These are phyloP conservation scores for Pyricularia sp. DNA, from an alignment of 2,329 filamentous ascomycete species.

Conservation along the genomic window DNA sequence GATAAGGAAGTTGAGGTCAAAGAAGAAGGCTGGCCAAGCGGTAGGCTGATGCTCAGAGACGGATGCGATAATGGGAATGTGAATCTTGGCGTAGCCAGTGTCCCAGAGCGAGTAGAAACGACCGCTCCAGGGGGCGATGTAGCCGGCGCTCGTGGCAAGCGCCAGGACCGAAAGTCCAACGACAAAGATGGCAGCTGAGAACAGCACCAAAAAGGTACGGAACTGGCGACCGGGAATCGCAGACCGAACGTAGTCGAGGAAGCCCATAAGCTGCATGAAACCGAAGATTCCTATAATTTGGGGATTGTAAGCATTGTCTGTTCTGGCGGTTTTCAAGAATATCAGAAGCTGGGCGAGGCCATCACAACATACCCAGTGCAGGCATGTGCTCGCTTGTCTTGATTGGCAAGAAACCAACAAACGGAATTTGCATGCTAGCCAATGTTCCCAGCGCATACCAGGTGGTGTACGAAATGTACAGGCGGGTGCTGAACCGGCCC, in stretches of 20 bases:
- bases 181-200: conserved; percentile 66
- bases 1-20: conserved; percentile 95
- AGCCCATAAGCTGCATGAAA: conserved; percentile 84
- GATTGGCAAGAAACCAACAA: conserved; percentile 94
- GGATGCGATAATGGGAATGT: conserved; percentile 99
- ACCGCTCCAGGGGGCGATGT: conserved; percentile 94
- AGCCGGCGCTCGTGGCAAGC: conserved; percentile 71
- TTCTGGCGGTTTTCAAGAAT: conserved; percentile 5
- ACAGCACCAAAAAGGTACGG: conserved; percentile 73
- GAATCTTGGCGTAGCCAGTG: conserved; percentile 96
- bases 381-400: conserved; percentile 99
- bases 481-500: conserved; percentile 86
- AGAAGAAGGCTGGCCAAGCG: conserved; percentile 98
- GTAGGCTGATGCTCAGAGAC: conserved; percentile 99
- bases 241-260: conserved; percentile 83
- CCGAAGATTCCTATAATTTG: conserved; percentile 73
- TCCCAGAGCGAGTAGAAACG: conserved; percentile 99
- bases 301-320: not conserved
- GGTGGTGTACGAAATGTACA: conserved; percentile 95
- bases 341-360: not conserved
- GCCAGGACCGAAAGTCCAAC: conserved; percentile 73
- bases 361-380: conserved; percentile 61
- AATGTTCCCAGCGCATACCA: conserved; percentile 96
- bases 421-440: conserved; percentile 98
- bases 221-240: conserved; percentile 90